Evolutionary conservation across 2,329 filamentous ascomycete genomes (phyloP).

Genomic region (Aureobasidium musti): DNA sequence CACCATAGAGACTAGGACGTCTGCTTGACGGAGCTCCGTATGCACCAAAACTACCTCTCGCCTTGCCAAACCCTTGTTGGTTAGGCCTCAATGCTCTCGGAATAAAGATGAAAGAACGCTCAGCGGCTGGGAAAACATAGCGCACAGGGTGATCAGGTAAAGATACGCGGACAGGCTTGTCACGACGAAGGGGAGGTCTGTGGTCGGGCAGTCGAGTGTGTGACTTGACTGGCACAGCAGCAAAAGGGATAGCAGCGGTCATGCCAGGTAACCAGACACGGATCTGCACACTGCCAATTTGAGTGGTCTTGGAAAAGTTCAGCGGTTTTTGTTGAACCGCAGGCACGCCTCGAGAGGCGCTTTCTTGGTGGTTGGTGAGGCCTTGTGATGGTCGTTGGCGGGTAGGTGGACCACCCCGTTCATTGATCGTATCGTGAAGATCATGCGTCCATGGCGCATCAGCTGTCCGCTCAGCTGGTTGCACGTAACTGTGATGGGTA

Average conservation of each 20-base stretch:
- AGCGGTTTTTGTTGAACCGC: conserved; percentile 34
- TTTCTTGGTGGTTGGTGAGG: not conserved
- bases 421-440: conserved; percentile 70
- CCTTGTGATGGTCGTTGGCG: conserved; percentile 16
- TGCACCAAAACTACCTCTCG: conserved; percentile 69
- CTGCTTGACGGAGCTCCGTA: conserved; percentile 61
- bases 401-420: conserved; percentile 33
- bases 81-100: conserved; percentile 90
- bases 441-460: conserved; percentile 89
- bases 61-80: conserved; percentile 71
- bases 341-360: conserved; percentile 11
- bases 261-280: conserved; percentile 78
- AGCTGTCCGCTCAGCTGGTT: conserved; percentile 59
- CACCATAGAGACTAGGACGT: conserved; percentile 78
- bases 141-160: conserved; percentile 75
- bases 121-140: conserved; percentile 87
- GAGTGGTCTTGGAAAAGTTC: conserved; percentile 74
- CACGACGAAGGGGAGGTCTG: conserved; percentile 85
- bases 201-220: conserved; percentile 95
- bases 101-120: conserved; percentile 97
- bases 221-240: conserved; percentile 78
- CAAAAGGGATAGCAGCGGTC: conserved; percentile 68
- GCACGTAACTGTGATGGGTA: conserved; percentile 31
- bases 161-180: conserved; percentile 94
- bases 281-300: conserved; percentile 82